Base-by-base conservation (phyloP, 2,329 filamentous ascomycete genomes). In the Neofusicoccum kwambonambiense region DNA sequence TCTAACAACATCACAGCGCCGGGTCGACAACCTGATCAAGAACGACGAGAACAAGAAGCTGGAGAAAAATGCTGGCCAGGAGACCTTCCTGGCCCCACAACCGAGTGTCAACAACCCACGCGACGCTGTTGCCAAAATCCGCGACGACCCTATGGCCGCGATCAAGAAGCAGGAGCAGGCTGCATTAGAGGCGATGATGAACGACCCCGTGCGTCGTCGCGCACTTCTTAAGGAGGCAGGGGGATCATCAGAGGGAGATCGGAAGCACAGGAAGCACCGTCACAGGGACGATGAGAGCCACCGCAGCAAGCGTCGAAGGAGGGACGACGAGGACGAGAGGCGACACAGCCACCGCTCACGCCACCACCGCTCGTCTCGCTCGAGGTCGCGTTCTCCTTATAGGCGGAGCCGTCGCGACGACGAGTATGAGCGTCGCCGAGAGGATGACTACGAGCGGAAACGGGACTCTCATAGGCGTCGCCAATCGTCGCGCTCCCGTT, bases 91-190 rank as follows among this genome's bases (percentile, higher is more conserved):
- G 81, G 86, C 87, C 0, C 71, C 88, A 58, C 86, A 89, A 67
- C 41, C 31, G 31, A 87, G 88, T 70, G 89, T 89, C 31, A 92
- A 92, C 74, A 90, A 86, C 3, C 83, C 88, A 15, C 84, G 91
- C 68, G 95, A 99, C 76, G 93, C 89, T 0, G 90, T 92, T 35
- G 79, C 87, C 54, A 99, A 99, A 80, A 89, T 98, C 52, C 85
- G 93, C 68, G 91, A 96, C 69, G 95, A 99, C 74, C 95, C 95
- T 0, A 83, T 99, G 72, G 81, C 98, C 39, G 92, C 93, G 27
- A 97, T 99, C 76, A 97, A 96, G 83, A 90, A 89, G 75, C 90
- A 96, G 74, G 93, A 98, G 54, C 77, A 78, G 63, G 76, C 76
- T 8, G 76, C 75, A 13, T 54, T 31, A 44, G 76, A 79, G 67